These are phyloP conservation scores for Phytophthora sojae DNA, from an alignment of 352 stramenopile species.

Conservation along the genomic window DNA sequence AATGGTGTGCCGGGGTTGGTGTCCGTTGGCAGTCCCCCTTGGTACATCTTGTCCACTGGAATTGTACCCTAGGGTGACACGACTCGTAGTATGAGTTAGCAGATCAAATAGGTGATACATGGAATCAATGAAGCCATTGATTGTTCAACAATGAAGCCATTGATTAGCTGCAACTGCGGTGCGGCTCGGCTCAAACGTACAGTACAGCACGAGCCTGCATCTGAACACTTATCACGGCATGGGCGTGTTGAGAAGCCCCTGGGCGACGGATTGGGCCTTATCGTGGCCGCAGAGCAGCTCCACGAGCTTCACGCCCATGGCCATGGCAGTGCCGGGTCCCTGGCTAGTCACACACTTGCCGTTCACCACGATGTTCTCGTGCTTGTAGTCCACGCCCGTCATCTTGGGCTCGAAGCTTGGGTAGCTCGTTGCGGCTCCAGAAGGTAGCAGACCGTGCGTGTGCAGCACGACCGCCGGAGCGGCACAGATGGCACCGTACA, in stretches of 20 bases:
- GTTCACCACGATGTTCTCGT: slow-evolving; percentile 72
- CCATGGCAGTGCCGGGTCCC: slow-evolving; percentile 81
- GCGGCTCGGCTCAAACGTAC: background rate
- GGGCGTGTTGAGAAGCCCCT: slow-evolving; percentile 58
- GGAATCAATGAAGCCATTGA: background rate
- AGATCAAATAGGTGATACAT: too few species aligned
- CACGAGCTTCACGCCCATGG: slow-evolving; percentile 85
- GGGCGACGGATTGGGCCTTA: slow-evolving; percentile 68
- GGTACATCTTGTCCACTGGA: too few species aligned
- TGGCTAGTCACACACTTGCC: slow-evolving; percentile 83
- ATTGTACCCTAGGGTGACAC: too few species aligned
- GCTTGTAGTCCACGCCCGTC: slow-evolving; percentile 51
- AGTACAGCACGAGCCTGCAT: background rate
- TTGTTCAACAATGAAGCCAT: background rate
- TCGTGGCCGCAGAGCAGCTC: slow-evolving; percentile 72
- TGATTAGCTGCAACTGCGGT: background rate
- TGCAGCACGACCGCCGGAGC: slow-evolving; percentile 77
- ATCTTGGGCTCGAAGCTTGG: slow-evolving; percentile 76
- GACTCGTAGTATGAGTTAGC: background rate
- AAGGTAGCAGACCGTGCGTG: slow-evolving; percentile 61
- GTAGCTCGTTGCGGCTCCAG: slow-evolving; percentile 66
- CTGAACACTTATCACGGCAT: slow-evolving; percentile 22
- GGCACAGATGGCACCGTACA: slow-evolving; percentile 83
- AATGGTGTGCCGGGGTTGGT: background rate
- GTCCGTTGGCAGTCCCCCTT: background rate